Evolutionary conservation across 2,329 filamentous ascomycete genomes (phyloP).

Genomic region (Domatiomyces catenatus): DNA sequence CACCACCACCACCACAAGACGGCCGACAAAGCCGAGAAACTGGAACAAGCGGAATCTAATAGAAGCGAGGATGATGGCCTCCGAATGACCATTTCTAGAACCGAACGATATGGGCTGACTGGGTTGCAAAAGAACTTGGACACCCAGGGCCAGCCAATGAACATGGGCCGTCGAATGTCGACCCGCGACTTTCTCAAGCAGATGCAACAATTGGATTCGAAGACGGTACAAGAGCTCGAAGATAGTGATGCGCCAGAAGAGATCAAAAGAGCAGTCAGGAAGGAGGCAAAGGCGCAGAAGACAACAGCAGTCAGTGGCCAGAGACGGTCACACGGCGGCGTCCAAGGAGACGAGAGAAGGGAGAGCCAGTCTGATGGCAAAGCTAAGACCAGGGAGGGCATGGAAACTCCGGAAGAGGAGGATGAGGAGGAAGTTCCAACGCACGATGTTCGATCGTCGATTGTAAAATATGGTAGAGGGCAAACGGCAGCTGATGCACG

Average conservation of each 20-base stretch:
- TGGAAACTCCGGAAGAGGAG: slow-evolving; percentile 3
- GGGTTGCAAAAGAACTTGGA: slow-evolving; percentile 27
- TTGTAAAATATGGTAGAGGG: slow-evolving; percentile 23
- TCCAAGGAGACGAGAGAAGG: slow-evolving; percentile 6
- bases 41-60: slow-evolving; percentile 15
- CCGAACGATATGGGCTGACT: slow-evolving; percentile 22
- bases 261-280: slow-evolving; percentile 25
- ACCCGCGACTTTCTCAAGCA: slow-evolving; percentile 50
- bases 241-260: slow-evolving; percentile 26
- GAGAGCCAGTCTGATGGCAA: neutral
- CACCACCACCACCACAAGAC: slow-evolving; percentile 1
- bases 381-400: neutral
- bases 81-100: slow-evolving; percentile 45
- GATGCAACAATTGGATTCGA: slow-evolving; percentile 45
- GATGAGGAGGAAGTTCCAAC: slow-evolving; percentile 16
- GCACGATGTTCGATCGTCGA: slow-evolving; percentile 24
- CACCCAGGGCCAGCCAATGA: slow-evolving; percentile 8
- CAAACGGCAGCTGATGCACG: slow-evolving; percentile 25
- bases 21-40: neutral
- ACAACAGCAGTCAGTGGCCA: slow-evolving; percentile 9
- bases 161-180: slow-evolving; percentile 41
- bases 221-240: slow-evolving; percentile 35
- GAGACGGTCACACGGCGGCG: slow-evolving; percentile 10
- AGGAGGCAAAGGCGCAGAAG: slow-evolving; percentile 20
- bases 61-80: slow-evolving; percentile 38